phyloP scores from a whole-genome alignment of 2,329 filamentous ascomycete genomes.

The Sclerotinia nivalis region DNA sequence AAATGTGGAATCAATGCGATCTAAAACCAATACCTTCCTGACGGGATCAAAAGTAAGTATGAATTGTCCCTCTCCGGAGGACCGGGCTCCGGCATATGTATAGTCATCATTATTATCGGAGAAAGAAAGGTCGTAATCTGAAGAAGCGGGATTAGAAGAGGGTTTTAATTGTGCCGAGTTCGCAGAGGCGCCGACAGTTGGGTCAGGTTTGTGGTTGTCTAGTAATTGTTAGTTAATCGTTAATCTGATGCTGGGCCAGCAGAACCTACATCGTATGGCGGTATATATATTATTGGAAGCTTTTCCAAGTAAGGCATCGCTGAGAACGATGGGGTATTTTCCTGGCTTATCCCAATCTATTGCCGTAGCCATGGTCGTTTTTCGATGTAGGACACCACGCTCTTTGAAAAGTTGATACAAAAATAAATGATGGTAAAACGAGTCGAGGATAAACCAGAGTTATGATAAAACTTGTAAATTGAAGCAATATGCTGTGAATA shows the following conservation, averaged over 20 bases:
- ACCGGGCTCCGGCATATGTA: constrained; percentile 60
- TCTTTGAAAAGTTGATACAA: not conserved
- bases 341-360: constrained; percentile 62
- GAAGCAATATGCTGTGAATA: not conserved
- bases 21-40: constrained; percentile 76
- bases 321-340: constrained; percentile 64
- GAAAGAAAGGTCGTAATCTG: constrained; percentile 54
- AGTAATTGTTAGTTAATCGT: constrained; percentile 28
- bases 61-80: constrained; percentile 57
- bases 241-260: not conserved
- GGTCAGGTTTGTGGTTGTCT: constrained; percentile 64
- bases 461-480: not conserved
- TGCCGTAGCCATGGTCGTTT: constrained; percentile 29
- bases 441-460: not conserved
- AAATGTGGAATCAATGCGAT: constrained; percentile 78
- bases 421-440: not conserved
- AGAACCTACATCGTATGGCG: constrained; percentile 57
- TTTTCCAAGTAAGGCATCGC: constrained; percentile 60
- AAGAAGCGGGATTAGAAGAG: constrained; percentile 40
- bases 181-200: constrained; percentile 49
- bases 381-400: not conserved
- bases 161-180: constrained; percentile 53
- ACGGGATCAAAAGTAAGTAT: constrained; percentile 75
- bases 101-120: constrained; percentile 55
- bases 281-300: constrained; percentile 60